phyloP scores from a whole-genome alignment of 768 basidiomycete genomes.

The Amanita thiersii region DNA sequence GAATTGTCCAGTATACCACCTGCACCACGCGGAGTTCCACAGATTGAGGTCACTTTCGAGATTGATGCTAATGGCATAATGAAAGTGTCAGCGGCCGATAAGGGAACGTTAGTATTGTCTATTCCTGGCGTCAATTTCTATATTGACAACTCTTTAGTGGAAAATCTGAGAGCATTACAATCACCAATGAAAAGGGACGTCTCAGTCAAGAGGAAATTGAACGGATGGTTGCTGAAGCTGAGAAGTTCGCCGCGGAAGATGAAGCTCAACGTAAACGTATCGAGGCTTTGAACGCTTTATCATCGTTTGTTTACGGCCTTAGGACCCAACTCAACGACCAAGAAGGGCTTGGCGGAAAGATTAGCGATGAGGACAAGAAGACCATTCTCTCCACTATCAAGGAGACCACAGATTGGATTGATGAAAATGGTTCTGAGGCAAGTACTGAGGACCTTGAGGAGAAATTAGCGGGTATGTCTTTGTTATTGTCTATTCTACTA shows the following conservation, averaged over 20 bases:
- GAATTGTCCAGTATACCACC: conserved; percentile 91
- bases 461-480: conserved; percentile 53
- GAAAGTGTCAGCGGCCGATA: conserved; percentile 88
- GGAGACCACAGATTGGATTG: conserved; percentile 89
- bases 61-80: conserved; percentile 94
- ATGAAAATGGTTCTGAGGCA: conserved; percentile 70
- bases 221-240: conserved; percentile 91
- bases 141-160: conserved; percentile 35
- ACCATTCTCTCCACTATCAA: conserved; percentile 73
- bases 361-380: conserved; percentile 77
- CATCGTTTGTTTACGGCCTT: conserved; percentile 78
- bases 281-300: conserved; percentile 77
- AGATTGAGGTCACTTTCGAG: conserved; percentile 96
- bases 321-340: conserved; percentile 83
- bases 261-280: conserved; percentile 75
- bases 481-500: conserved; percentile 3
- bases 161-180: conserved; percentile 85
- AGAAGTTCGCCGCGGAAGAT: conserved; percentile 81
- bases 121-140: not conserved
- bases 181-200: conserved; percentile 95
- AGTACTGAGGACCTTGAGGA: conserved; percentile 87
- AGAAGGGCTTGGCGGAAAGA: conserved; percentile 87
- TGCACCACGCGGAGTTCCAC: conserved; percentile 93
- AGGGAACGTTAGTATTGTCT: conserved; percentile 67
- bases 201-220: conserved; percentile 87